A percentile compares a stretch with the other conserved stretches of the same genome.
These are phyloP conservation scores for Podaxis rugospora DNA, from an alignment of 768 basidiomycete species.

Conservation along the genomic window DNA sequence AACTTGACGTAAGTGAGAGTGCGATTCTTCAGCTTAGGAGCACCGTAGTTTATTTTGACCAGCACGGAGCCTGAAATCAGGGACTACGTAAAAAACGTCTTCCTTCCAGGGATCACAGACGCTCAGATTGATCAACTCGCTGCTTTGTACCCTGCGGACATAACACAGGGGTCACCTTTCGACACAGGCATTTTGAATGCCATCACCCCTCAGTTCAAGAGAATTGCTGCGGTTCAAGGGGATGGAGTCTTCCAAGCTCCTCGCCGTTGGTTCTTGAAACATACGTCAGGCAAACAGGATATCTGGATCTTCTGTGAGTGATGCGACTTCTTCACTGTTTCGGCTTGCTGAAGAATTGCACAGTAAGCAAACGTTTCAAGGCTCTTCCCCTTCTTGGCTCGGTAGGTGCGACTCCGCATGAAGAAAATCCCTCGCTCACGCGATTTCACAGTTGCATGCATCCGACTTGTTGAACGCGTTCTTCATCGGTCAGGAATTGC, in stretches of 20 bases:
- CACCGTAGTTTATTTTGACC: not conserved
- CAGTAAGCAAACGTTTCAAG: slow-evolving; percentile 45
- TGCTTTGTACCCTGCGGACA: slow-evolving; percentile 33
- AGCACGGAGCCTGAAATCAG: slow-evolving; percentile 22
- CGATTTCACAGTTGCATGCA: slow-evolving; percentile 29
- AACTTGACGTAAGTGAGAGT: slow-evolving; percentile 39
- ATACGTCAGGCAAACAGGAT: slow-evolving; percentile 30
- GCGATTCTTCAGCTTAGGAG: not conserved
- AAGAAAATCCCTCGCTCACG: not conserved
- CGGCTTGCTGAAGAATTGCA: not conserved
- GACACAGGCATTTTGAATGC: slow-evolving; percentile 40
- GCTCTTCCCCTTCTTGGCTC: slow-evolving; percentile 37
- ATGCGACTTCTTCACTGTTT: not conserved
- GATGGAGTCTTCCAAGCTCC: slow-evolving; percentile 49
- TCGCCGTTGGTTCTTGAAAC: slow-evolving; percentile 39
- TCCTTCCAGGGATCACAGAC: slow-evolving; percentile 27
- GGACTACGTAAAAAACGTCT: slow-evolving; percentile 21
- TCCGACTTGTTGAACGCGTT: slow-evolving; percentile 32
- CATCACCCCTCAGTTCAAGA: slow-evolving; percentile 42
- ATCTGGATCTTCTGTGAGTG: slow-evolving; percentile 37
- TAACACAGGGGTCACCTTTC: slow-evolving; percentile 48
- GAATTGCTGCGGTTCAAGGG: slow-evolving; percentile 45
- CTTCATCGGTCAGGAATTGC: slow-evolving; percentile 33
- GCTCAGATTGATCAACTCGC: slow-evolving; percentile 25
- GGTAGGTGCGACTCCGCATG: slow-evolving; percentile 21